phyloP scores from a whole-genome alignment of 1,139 yeast genomes.

The Lodderomyces margitis region DNA sequence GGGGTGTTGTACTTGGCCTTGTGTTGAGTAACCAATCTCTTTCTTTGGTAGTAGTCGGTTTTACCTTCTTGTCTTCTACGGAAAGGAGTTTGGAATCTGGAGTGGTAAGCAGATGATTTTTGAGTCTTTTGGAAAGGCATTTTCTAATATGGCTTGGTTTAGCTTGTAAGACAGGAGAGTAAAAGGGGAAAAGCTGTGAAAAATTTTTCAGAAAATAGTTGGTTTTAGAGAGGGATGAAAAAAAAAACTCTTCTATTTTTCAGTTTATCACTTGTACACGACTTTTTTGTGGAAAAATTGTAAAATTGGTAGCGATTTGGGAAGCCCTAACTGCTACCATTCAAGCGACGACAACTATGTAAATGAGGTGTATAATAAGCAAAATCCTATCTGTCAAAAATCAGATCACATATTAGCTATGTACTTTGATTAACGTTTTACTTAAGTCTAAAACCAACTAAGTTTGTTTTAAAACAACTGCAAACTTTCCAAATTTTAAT shows the following conservation, averaged over 20 bases:
- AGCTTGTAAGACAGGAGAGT: not conserved
- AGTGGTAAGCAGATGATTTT: conserved; percentile 93
- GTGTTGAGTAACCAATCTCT: conserved; percentile 99
- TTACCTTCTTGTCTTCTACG: conserved; percentile 99
- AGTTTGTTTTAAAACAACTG: too few species aligned
- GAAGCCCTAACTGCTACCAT: too few species aligned
- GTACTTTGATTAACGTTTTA: too few species aligned
- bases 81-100: conserved; percentile 99
- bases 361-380: too few species aligned
- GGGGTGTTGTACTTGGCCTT: conserved; percentile 99
- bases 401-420: too few species aligned
- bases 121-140: conserved; percentile 76
- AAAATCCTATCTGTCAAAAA: too few species aligned
- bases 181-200: not conserved
- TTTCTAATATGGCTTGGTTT: conserved; percentile 19
- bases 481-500: too few species aligned
- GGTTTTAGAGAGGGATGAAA: not conserved
- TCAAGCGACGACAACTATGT: too few species aligned
- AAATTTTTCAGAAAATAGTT: not conserved
- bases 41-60: conserved; percentile 99
- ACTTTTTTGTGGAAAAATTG: not conserved
- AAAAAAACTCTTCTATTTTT: conserved; percentile 1
- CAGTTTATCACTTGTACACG: not conserved
- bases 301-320: too few species aligned
- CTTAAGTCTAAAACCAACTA: too few species aligned